Evolutionary conservation across 2,329 filamentous ascomycete species (phyloP).

Genomic region (Clonostachys chloroleuca): DNA sequence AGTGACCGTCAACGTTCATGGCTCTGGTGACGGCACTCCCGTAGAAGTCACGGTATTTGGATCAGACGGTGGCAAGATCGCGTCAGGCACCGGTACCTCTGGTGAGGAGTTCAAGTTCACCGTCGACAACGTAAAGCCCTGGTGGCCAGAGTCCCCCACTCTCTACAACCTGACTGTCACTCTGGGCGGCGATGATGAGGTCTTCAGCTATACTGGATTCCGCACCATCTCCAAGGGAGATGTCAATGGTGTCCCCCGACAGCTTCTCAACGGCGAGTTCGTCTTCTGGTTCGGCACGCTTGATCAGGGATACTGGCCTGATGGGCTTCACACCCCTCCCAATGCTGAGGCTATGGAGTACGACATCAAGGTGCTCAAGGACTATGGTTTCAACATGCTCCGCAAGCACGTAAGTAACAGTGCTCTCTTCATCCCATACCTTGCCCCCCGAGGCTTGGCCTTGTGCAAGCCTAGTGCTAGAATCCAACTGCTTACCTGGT

Average conservation of each 20-base stretch:
- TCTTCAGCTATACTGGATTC: slow-evolving; percentile 66
- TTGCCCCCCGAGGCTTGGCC: neutral
- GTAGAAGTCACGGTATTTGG: slow-evolving; percentile 29
- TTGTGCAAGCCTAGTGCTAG: too few species aligned
- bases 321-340: slow-evolving; percentile 62
- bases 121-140: slow-evolving; percentile 51
- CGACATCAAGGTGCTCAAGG: slow-evolving; percentile 60
- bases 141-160: slow-evolving; percentile 59
- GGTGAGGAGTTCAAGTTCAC: slow-evolving; percentile 49
- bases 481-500: too few species aligned
- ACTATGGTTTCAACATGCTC: slow-evolving; percentile 64
- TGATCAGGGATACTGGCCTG: slow-evolving; percentile 70
- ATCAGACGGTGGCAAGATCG: slow-evolving; percentile 31
- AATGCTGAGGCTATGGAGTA: slow-evolving; percentile 64
- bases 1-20: slow-evolving; percentile 55
- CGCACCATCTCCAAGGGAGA: slow-evolving; percentile 54
- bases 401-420: slow-evolving; percentile 57
- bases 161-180: slow-evolving; percentile 61
- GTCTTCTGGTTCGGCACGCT: slow-evolving; percentile 64
- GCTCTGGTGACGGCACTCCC: slow-evolving; percentile 20
- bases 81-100: slow-evolving; percentile 34
- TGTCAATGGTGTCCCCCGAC: slow-evolving; percentile 54
- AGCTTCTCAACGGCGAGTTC: slow-evolving; percentile 65
- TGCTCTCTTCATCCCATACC: too few species aligned
- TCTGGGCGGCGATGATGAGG: slow-evolving; percentile 38